Percentiles rank a stretch among this genome's conserved stretches.
phyloP scores from a whole-genome alignment of 768 basidiomycete genomes.

The Mycena olivaceomarginata region DNA sequence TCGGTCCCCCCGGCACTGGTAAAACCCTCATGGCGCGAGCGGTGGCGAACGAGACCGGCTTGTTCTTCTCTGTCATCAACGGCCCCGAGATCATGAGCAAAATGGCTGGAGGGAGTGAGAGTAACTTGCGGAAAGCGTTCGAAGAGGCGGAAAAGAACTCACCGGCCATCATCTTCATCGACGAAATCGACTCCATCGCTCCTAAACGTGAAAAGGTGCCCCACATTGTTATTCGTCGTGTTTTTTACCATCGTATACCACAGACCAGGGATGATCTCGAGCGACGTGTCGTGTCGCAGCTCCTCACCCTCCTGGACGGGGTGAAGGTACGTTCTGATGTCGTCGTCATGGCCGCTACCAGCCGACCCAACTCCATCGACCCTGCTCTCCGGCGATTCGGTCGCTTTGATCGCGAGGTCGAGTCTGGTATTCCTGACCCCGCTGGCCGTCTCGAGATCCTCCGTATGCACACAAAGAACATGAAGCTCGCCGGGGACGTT shows the following conservation, averaged over 20 bases:
- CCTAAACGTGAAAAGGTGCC: conserved; percentile 99
- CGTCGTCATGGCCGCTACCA: conserved; percentile 99
- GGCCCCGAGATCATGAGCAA: too few relatives aligned
- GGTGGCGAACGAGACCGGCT: conserved; percentile 80
- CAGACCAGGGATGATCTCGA: conserved; percentile 99
- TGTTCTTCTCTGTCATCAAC: too few relatives aligned
- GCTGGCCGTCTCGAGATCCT: too few relatives aligned
- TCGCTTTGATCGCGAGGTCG: conserved; percentile 99
- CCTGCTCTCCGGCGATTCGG: conserved; percentile 99
- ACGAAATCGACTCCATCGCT: conserved; percentile 99
- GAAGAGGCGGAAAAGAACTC: conserved; percentile 99
- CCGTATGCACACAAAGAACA: too few relatives aligned
- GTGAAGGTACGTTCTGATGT: conserved; percentile 99
- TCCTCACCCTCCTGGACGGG: conserved; percentile 71
- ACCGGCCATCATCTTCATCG: conserved; percentile 99
- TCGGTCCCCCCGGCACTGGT: conserved; percentile 98
- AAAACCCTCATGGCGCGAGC: conserved; percentile 99
- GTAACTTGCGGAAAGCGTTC: conserved; percentile 61
- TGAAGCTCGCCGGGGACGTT: too few relatives aligned
- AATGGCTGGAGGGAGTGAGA: too few relatives aligned
- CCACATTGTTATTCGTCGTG: conserved; percentile 9
- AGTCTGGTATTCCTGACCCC: conserved; percentile 96
- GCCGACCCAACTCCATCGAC: conserved; percentile 99
- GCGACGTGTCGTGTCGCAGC: conserved; percentile 97
- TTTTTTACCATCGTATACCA: conserved; percentile 14